Base-by-base conservation (phyloP, 2,329 filamentous ascomycete species). In the Ramularia collo-cygni region DNA sequence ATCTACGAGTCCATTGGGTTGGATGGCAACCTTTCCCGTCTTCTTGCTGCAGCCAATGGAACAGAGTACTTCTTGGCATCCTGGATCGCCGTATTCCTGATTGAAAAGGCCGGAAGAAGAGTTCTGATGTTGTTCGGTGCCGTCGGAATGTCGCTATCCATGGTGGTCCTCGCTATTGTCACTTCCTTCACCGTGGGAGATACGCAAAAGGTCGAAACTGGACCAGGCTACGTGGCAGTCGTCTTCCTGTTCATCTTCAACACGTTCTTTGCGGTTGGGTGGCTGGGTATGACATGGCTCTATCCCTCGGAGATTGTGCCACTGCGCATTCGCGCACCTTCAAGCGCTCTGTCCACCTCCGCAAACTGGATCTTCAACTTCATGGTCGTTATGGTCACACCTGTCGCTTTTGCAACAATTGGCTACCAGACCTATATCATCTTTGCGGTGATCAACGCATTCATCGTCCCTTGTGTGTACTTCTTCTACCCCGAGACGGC, bases 61-160 rank as follows among this genome's bases (percentile, higher is more conserved):
- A 74, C 70, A 0, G 70, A 73, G 43, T 75, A 75, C 53, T 74
- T 75, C 48, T 37, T 72, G 16, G 57, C 57, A 2, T 73, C 69
- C 2, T 66, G 64, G 57, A 55, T 74, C 16, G 64, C 70, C 2
- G 64, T 75, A 21, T 71, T 72, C 45, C 65, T 67, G 8, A 67
- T 74, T 42, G 70, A 74, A 49, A 65, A 63, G 36, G 59, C 71
- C 37, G 70, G 70, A 10, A 66, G 83, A 18, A 73, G 83, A 13
- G 75, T 76, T 54, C 72, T 87, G 44, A 86, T 88, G 80, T 63
- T 87, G 13, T 76, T 85, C 47, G 82, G 82, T 38, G 76, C 77
- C 1, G 46, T 44, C 3, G 52, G 52, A 28, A 50, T 50, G 48
- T 42, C 43, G 8, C 12, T 50, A 7, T 62, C 54, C 4, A 60